phyloP scores from a whole-genome alignment of 2,329 filamentous ascomycete genomes.

The Colletotrichum tabaci region DNA sequence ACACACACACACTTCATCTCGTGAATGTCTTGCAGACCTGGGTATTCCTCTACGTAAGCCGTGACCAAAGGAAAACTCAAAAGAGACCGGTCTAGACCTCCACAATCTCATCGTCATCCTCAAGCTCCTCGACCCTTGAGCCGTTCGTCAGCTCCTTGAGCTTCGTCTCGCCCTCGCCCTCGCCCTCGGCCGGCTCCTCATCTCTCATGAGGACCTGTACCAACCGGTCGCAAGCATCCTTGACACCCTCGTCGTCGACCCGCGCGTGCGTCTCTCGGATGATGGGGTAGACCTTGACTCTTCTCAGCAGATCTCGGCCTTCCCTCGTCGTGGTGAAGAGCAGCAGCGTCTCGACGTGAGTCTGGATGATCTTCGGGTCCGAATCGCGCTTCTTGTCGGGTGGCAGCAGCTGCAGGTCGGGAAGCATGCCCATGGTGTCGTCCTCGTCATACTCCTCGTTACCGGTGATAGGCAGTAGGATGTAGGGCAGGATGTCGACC shows the following conservation, averaged over 20 bases:
- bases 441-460: slow-evolving; percentile 91
- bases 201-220: slow-evolving; percentile 92
- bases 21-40: slow-evolving; percentile 27
- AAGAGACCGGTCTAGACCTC: slow-evolving; percentile 60
- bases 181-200: slow-evolving; percentile 72
- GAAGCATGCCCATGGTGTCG: slow-evolving; percentile 87
- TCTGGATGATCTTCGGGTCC: slow-evolving; percentile 83
- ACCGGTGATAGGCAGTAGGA: slow-evolving; percentile 89
- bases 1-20: background rate
- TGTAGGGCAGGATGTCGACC: slow-evolving; percentile 88
- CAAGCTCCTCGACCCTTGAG: slow-evolving; percentile 59
- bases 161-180: slow-evolving; percentile 47
- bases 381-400: slow-evolving; percentile 90
- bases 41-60: slow-evolving; percentile 41
- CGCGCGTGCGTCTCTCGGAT: slow-evolving; percentile 87
- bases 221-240: slow-evolving; percentile 87
- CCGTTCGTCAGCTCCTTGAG: slow-evolving; percentile 58
- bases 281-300: slow-evolving; percentile 89
- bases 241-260: slow-evolving; percentile 83
- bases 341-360: slow-evolving; percentile 90
- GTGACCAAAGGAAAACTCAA: slow-evolving; percentile 30
- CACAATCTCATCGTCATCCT: slow-evolving; percentile 67
- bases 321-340: slow-evolving; percentile 84
- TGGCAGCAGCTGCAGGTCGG: slow-evolving; percentile 90
- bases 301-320: slow-evolving; percentile 81